Conservation (phyloP, 2,329 filamentous ascomycete species). For the Monilinia laxa region DNA sequence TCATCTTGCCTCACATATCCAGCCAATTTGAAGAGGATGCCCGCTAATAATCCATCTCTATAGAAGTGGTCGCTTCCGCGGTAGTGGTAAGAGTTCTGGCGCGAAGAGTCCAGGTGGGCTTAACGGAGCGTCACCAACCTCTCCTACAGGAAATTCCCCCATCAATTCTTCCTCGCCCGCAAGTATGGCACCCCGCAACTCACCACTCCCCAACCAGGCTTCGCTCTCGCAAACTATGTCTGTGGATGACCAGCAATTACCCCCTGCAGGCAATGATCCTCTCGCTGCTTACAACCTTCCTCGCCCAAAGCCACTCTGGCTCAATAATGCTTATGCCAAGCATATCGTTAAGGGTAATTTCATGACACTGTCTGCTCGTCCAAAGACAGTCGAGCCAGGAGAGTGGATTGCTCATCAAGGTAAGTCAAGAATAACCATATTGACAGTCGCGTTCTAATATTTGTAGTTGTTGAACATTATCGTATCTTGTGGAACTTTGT, state of each 20-base stretch:
- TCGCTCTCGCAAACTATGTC: constrained; percentile 66
- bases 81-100: constrained; percentile 52
- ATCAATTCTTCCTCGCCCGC: constrained; percentile 50
- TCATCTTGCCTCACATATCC: neutral
- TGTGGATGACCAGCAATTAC: constrained; percentile 55
- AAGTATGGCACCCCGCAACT: constrained; percentile 57
- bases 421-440: constrained; percentile 46
- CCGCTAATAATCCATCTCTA: constrained; percentile 34
- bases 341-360: constrained; percentile 97
- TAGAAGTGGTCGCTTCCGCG: constrained; percentile 60
- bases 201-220: constrained; percentile 62
- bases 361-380: constrained; percentile 89
- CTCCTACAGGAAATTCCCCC: constrained; percentile 48
- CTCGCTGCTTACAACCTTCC: constrained; percentile 64
- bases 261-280: constrained; percentile 47
- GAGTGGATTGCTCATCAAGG: constrained; percentile 97
- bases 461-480: constrained; percentile 84
- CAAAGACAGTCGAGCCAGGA: constrained; percentile 88
- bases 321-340: constrained; percentile 72
- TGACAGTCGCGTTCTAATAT: constrained; percentile 19
- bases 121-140: constrained; percentile 50
- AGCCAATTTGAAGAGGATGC: neutral
- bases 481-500: constrained; percentile 87
- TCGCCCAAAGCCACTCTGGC: constrained; percentile 68
- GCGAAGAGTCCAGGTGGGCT: constrained; percentile 53